A percentile compares a stretch with the other conserved stretches of the same genome.
Conservation (phyloP, 106 monocot species). For the Dendrobium chrysotoxum region DNA sequence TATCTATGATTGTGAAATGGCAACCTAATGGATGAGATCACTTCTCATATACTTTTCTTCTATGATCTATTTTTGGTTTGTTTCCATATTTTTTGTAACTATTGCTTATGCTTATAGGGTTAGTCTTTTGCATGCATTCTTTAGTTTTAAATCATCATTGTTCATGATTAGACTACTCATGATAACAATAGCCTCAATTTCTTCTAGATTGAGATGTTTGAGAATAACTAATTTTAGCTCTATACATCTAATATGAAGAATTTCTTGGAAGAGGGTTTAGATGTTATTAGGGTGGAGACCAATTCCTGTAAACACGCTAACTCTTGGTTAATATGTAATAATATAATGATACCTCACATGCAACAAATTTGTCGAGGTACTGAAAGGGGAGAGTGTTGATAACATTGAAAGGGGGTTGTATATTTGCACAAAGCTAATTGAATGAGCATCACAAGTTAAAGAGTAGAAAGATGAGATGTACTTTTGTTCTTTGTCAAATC, state of each 20-base stretch:
- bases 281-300: constrained; percentile 91
- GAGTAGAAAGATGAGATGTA: constrained; percentile 79
- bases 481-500: constrained; percentile 88
- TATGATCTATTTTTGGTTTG: no score
- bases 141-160: no score
- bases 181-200: not conserved
- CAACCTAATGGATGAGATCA: no score
- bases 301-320: constrained; percentile 62
- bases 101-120: no score
- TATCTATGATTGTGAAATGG: no score
- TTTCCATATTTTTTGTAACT: no score
- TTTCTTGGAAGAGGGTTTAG: constrained; percentile 79
- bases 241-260: constrained; percentile 55
- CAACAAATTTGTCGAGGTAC: constrained; percentile 79
- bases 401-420: constrained; percentile 94
- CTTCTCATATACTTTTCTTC: no score
- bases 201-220: not conserved
- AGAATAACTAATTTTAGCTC: constrained; percentile 11
- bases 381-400: constrained; percentile 68
- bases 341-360: constrained; percentile 77
- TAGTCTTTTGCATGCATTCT: no score
- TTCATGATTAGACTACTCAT: no score
- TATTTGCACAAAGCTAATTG: constrained; percentile 82
- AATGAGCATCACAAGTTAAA: constrained; percentile 45
- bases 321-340: constrained; percentile 82